Base-by-base conservation (phyloP, 257 asterid species). In the Solanum ossicruentum region DNA sequence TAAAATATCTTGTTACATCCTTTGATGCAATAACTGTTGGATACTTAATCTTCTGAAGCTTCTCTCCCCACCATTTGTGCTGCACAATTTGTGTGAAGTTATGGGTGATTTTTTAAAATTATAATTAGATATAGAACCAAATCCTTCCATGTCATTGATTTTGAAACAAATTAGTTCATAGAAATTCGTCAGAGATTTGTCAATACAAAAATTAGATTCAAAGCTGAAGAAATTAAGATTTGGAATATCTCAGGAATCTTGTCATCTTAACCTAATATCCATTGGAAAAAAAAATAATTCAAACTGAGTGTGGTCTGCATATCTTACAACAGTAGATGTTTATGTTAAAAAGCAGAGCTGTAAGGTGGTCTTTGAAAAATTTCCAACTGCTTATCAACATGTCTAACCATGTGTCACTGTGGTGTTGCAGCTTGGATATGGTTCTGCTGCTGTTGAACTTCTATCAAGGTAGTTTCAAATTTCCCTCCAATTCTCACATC, bases 371-470 rank as follows among this genome's bases (percentile, higher is more conserved):
- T 77, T 26, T 28, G 65, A 26, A 61, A 55, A 15, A 5, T 16
- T 39, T 55, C 47, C 36, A 63, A 12, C 84, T 66, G 7, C 39
- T 70, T 57, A 18, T 8, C 82, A 80, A 45, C 61, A 12, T 45
- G 67, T 84, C 61, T 84, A 61, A 80, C 65, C 56, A 63, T 85
- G 65, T 51, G 55, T 67, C 45, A 81, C 52, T 79, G 79, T 88
- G 21, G 86, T 85, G 23, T 86, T 90, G 92, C 96, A 96, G 98
- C 92, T 88, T 86, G 98, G 97, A 88, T 95, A 95, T 87, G 98
- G 98, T 69, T 92, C 99, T 81, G 92, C 89, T 54, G 99, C 98
- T 10, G 93, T 95, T 83, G 97, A 97, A 85, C 95, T 92, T 58
- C 90, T 97, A 88, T 54, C 88, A 20, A 94, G 97, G 99, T 96